phyloP scores from a whole-genome alignment of 2,329 filamentous ascomycete species.

The Cladorrhinum sp. region DNA sequence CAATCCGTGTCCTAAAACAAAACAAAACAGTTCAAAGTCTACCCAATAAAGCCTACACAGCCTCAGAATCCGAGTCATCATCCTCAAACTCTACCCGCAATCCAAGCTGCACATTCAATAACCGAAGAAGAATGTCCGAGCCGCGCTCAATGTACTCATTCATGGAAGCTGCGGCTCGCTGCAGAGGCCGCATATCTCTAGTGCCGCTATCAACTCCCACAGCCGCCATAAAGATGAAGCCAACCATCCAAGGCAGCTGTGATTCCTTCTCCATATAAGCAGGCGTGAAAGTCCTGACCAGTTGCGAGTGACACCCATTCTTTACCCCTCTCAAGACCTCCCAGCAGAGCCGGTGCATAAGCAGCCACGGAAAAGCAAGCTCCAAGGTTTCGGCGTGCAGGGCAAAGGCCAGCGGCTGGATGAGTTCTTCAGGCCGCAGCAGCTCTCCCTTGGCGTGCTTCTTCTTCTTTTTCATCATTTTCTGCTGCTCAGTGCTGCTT shows the following conservation, averaged over 20 bases:
- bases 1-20: no score
- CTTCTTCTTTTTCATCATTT: conserved; percentile 14
- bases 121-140: no score
- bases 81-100: no score
- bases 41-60: no score
- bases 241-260: conserved; percentile 41
- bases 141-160: not conserved
- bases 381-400: conserved; percentile 38
- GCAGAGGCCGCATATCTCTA: not conserved
- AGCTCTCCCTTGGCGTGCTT: conserved; percentile 2
- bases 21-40: no score
- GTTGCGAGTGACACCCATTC: conserved; percentile 30
- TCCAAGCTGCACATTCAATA: no score
- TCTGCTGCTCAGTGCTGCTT: conserved; percentile 14
- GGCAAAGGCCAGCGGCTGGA: conserved; percentile 32
- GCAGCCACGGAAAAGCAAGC: conserved; percentile 40
- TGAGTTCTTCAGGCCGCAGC: conserved; percentile 29
- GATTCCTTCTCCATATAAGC: conserved; percentile 38
- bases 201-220: not conserved
- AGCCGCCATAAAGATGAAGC: conserved; percentile 39
- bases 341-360: conserved; percentile 42
- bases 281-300: conserved; percentile 34
- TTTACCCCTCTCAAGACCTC: conserved; percentile 34
- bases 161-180: not conserved
- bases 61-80: no score